Conservation (phyloP, 2,329 filamentous ascomycete species). For the Fusarium clavum region DNA sequence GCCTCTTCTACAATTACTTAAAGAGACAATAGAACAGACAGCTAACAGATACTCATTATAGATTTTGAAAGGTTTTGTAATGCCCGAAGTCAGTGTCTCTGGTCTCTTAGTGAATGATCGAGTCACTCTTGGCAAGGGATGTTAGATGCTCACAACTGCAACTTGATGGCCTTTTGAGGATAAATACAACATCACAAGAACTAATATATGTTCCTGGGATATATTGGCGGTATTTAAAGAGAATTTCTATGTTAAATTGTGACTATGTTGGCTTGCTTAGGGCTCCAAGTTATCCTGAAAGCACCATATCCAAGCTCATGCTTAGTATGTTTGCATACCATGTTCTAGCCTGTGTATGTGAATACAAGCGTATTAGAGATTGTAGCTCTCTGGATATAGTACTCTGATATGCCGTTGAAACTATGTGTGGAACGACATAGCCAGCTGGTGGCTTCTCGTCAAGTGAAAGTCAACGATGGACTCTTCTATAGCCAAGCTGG, state of each 20-base stretch:
- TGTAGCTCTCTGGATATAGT: rapidly evolving
- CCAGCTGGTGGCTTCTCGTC: neutral
- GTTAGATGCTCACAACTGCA: neutral
- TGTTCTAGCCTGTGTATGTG: neutral
- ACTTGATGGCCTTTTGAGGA: neutral
- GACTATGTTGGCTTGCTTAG: neutral
- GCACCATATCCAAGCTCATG: neutral
- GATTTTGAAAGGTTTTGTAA: rapidly evolving
- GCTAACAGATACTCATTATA: neutral
- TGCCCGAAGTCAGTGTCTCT: neutral
- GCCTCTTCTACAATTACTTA: rapidly evolving
- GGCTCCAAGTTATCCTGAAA: neutral
- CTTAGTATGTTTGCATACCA: neutral
- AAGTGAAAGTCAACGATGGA: neutral
- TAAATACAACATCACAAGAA: neutral
- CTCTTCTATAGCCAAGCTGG: neutral
- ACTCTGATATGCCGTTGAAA: rapidly evolving
- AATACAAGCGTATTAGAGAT: neutral
- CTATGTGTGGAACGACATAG: neutral
- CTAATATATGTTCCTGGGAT: neutral
- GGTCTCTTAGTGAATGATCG: neutral
- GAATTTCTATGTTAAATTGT: neutral
- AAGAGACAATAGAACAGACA: rapidly evolving
- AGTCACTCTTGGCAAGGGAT: neutral
- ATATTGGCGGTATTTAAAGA: neutral